Base-by-base conservation (phyloP, 495 filamentous ascomycete genomes). In the Cercophora newfieldiana region DNA sequence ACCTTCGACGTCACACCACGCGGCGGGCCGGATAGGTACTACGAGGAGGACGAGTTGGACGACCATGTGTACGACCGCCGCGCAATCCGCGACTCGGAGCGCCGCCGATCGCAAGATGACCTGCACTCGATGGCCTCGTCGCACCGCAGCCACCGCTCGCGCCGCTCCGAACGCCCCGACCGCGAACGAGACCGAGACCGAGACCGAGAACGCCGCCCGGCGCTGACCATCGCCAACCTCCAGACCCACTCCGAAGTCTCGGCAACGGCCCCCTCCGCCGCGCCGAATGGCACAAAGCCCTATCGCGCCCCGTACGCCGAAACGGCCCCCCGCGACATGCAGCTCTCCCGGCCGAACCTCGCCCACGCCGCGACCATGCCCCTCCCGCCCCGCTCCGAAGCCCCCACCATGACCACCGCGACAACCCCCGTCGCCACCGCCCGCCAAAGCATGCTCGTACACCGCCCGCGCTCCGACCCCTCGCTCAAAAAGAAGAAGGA, bases 401-500 rank as follows among this genome's bases (percentile, higher is more conserved):
- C 59, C 25, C 47, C 50, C 0, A 55, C 55, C 0, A 25, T 37
- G 1, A 24, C 59, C 1, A 26, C 30, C 22, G 51, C 60, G 2
- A 66, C 68, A 22, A 63, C 67, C 19, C 59, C 69, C 30, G 33
- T 54, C 8, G 58, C 68, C 16, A 68, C 68, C 28, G 69, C 74
- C 59, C 56, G 48, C 67, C 61, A 73, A 59, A 61, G 59, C 64
- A 61, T 69, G 67, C 57, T 71, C 65, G 74, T 79, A 49, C 76
- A 68, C 49, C 79, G 79, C 24, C 71, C 77, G n/a, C 65, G 68
- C 16, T 82, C 81, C 19, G 77, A 81, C 59, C 73, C 76, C 10
- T 71, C 79, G n/a, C 59, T 80, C 67, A 64, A 74, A 22, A 79
- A 77, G 66, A 79, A 82, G 49, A 85, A 88, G 53, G 77, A 87